Percentiles rank a stretch among this genome's conserved stretches.
These are phyloP conservation scores for Pyrenula aspistea DNA, from an alignment of 495 filamentous ascomycete species.

Conservation along the genomic window DNA sequence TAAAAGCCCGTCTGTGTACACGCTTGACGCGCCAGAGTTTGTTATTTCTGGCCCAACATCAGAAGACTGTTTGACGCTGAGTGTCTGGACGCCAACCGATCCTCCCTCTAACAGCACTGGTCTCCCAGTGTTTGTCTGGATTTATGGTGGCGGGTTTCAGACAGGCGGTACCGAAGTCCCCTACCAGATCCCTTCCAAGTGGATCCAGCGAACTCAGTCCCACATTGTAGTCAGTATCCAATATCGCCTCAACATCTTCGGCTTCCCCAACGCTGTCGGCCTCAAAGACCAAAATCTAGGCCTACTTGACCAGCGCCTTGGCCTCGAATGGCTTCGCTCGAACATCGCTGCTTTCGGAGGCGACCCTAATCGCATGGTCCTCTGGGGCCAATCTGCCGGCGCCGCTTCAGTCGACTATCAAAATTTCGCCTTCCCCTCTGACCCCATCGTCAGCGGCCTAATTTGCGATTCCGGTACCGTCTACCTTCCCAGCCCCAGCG, in stretches of 20 bases:
- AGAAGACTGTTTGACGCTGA: too few relatives aligned
- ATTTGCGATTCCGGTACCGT: conserved; percentile 8
- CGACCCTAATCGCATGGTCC: conserved; percentile 34
- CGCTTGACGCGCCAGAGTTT: conserved; percentile 15
- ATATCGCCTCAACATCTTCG: conserved; percentile 55
- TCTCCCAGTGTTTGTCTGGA: conserved; percentile 36
- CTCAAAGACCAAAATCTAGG: conserved; percentile 38
- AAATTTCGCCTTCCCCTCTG: conserved; percentile 11
- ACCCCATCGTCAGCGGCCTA: conserved; percentile 9
- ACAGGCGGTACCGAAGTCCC: conserved; percentile 26
- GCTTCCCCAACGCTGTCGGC: conserved; percentile 39
- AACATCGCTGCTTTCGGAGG: conserved; percentile 53
- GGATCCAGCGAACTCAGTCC: conserved; percentile 29
- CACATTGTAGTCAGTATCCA: conserved; percentile 52
- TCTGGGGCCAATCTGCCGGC: conserved; percentile 29
- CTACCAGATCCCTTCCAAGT: conserved; percentile 26
- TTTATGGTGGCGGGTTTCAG: conserved; percentile 32
- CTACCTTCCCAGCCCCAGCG: conserved; percentile 3
- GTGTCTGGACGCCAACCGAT: too few relatives aligned
- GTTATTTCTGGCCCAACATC: too few relatives aligned
- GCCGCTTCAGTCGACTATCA: conserved; percentile 11
- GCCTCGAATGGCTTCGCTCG: conserved; percentile 46
- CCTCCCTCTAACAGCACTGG: too few relatives aligned
- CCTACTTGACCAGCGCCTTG: conserved; percentile 54
- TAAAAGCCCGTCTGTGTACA: too few relatives aligned